Conservation (phyloP, 1,139 yeast species). For the Candida glucosophila region DNA sequence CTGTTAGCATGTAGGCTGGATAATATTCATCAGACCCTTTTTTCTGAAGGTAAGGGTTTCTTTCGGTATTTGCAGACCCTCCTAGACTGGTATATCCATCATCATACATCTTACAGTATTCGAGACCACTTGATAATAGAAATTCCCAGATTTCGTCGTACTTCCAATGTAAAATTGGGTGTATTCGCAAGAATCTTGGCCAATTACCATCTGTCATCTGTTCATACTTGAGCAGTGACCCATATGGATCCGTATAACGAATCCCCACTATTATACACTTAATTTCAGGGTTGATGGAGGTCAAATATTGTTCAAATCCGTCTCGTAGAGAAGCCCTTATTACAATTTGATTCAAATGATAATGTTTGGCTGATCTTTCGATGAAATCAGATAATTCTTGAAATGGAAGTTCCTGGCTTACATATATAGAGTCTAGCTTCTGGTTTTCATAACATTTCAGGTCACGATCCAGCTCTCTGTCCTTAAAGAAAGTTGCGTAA, state of each 20-base stretch:
- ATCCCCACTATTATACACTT: conserved; percentile 75
- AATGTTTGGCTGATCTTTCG: conserved; percentile 27
- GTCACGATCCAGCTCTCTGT: conserved; percentile 20
- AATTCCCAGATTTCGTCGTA: conserved; percentile 74
- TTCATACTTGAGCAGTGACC: conserved; percentile 41
- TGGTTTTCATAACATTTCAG: conserved; percentile 18
- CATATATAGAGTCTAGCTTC: conserved; percentile 52
- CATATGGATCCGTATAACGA: conserved; percentile 74
- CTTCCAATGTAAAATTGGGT: conserved; percentile 79
- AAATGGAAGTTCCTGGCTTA: conserved; percentile 63
- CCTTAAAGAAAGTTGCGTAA: conserved; percentile 13
- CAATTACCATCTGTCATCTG: conserved; percentile 76
- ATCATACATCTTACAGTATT: conserved; percentile 67
- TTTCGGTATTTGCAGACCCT: conserved; percentile 55
- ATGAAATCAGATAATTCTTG: conserved; percentile 47
- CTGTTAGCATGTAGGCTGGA: conserved; percentile 61
- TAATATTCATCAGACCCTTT: conserved; percentile 22
- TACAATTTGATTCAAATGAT: conserved; percentile 37
- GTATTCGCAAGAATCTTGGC: conserved; percentile 76
- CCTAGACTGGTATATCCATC: conserved; percentile 78
- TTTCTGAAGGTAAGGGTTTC: conserved; percentile 49
- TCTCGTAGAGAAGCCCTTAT: conserved; percentile 46
- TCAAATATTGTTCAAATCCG: conserved; percentile 58
- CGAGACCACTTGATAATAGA: conserved; percentile 38
- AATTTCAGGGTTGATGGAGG: conserved; percentile 31